Conservation (phyloP, 768 basidiomycete genomes). For the Lactarius sanguifluus region DNA sequence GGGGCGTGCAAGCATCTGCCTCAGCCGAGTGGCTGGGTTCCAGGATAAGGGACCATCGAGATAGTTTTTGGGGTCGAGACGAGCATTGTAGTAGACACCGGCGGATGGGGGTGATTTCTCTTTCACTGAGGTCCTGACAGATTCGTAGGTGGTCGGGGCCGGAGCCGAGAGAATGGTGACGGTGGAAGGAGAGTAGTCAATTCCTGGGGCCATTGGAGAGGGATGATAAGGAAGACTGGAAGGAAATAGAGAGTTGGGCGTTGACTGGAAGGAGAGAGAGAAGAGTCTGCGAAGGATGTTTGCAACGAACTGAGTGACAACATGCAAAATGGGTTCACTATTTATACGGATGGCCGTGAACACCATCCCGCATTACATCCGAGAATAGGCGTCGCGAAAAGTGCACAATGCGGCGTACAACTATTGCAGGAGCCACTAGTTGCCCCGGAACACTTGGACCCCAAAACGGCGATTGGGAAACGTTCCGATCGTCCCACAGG, state of each 20-base stretch:
- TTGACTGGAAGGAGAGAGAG: background rate
- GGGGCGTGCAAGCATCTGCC: constrained; percentile 54
- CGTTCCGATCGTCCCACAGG: background rate
- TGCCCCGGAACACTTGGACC: background rate
- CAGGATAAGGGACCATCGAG: constrained; percentile 65
- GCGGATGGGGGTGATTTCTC: constrained; percentile 17
- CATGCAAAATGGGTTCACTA: background rate
- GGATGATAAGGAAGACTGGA: background rate
- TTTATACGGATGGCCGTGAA: background rate
- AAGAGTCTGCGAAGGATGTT: background rate
- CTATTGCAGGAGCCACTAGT: background rate
- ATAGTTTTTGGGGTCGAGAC: constrained; percentile 67
- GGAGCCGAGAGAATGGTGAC: background rate
- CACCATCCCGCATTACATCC: constrained; percentile 4
- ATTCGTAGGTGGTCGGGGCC: background rate
- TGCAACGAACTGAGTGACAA: background rate
- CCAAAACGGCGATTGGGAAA: background rate
- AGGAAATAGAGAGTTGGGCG: background rate
- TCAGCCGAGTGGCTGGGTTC: constrained; percentile 69
- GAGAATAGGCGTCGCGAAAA: background rate
- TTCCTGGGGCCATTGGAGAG: constrained; percentile 16
- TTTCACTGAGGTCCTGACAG: background rate
- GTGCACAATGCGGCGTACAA: background rate
- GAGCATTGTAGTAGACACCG: constrained; percentile 59
- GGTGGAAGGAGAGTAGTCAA: background rate